Conservation (phyloP, 1,284 basidiomycete species). For the Golubevia sp. region DNA sequence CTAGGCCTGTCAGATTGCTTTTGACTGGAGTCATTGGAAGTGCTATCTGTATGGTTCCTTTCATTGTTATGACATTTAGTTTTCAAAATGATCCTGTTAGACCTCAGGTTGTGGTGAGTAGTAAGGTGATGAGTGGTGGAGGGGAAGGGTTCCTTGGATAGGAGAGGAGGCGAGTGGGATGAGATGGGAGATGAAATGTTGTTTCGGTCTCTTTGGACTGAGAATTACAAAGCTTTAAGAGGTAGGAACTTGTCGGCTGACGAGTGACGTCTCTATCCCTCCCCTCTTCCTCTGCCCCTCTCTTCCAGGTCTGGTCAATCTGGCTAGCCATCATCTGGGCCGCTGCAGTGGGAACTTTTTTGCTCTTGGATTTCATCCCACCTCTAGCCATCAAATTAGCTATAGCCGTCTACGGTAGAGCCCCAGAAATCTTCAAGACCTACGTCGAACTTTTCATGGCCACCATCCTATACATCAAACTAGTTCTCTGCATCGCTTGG, state of each 20-base stretch:
- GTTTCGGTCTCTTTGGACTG: too few relatives aligned
- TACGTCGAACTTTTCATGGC: constrained; percentile 46
- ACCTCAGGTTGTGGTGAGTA: not conserved
- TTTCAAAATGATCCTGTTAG: constrained; percentile 11
- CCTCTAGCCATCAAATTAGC: constrained; percentile 28
- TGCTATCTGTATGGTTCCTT: constrained; percentile 37
- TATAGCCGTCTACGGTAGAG: constrained; percentile 44
- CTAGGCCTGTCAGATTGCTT: constrained; percentile 47
- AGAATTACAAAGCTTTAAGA: not conserved
- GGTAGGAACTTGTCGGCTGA: not conserved
- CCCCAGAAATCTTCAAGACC: constrained; percentile 43
- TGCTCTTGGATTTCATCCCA: constrained; percentile 45
- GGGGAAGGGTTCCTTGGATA: too few relatives aligned
- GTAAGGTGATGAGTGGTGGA: not conserved
- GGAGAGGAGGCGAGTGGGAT: too few relatives aligned
- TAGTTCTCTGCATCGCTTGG: constrained; percentile 53
- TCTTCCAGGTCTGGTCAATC: constrained; percentile 44
- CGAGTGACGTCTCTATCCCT: not conserved
- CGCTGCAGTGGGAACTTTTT: constrained; percentile 43
- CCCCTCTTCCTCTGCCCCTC: constrained; percentile 14
- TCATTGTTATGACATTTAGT: constrained; percentile 44
- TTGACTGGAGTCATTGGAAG: constrained; percentile 42
- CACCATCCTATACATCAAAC: constrained; percentile 39
- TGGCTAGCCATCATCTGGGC: constrained; percentile 57
- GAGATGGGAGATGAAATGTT: not conserved